phyloP scores from a whole-genome alignment of 148 eudicot genomes.

The Vaccinium corymbosum region DNA sequence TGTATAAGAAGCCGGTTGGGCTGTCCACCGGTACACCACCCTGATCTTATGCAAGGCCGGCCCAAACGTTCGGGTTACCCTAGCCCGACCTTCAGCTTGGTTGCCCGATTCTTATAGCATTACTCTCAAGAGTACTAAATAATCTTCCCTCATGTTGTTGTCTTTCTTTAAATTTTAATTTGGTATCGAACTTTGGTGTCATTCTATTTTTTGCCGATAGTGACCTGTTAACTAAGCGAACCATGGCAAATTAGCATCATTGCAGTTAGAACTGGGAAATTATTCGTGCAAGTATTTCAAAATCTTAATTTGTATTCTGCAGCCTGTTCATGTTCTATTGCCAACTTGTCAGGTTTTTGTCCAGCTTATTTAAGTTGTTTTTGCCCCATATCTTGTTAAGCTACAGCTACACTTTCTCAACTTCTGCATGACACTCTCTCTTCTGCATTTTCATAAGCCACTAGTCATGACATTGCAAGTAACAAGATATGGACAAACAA shows the following conservation, averaged over 20 bases:
- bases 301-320: neutral
- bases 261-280: neutral
- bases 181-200: neutral
- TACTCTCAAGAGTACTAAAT: neutral
- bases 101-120: neutral
- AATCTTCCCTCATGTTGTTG: neutral
- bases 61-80: no score
- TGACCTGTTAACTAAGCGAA: neutral
- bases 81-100: no score
- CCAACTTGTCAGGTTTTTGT: no score
- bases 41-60: neutral
- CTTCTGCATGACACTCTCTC: no score
- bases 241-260: neutral
- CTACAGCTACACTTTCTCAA: neutral
- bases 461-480: neutral
- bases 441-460: neutral
- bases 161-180: neutral
- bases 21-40: neutral
- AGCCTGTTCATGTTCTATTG: no score
- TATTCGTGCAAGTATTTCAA: neutral
- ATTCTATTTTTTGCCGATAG: neutral
- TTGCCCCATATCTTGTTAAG: neutral
- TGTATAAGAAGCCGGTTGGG: slow-evolving; percentile 45
- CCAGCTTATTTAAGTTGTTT: neutral
- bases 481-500: neutral